Base-by-base conservation (phyloP, 108 stramenopile species). In the Stephanodiscus triporus region DNA sequence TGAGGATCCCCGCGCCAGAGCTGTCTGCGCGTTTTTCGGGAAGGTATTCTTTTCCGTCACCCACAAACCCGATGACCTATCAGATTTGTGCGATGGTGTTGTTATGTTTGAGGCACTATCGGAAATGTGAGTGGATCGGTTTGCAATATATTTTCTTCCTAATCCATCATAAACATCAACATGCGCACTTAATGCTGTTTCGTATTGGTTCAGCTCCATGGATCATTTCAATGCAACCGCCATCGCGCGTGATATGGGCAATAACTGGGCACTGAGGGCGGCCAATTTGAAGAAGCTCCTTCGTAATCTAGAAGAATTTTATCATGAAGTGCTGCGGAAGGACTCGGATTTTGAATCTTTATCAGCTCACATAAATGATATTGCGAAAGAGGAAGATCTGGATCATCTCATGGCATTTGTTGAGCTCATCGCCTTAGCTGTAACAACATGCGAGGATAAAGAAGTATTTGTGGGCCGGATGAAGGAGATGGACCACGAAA, bases 161-260 rank as follows among this genome's bases (percentile, higher is more conserved):
- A 27, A 43, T 8, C 19, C 20, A 54, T 50, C 2, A 49, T 65
- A 48, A 17, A 42, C 32, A 29, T 24, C 23, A 40, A 23, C 0
- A 6, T 58, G 56, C 17, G 7, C 11, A 72, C 37, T n/a, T 27
- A 77, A 55, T 50, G 6, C n/a, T 38, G 30, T 64, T 10, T 10
- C 17, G 1, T 4, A 58, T 57, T 66, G 19, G 6, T 17, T 62
- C 89, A 82, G 89, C 78, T 73, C 91, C 76, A 38, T 65, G 47
- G 86, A 89, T 30, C 79, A 91, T 62, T 95, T 95, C 82, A 91
- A 95, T 80, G 87, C 94, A 17, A 89, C 94, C 26, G 88, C 90
- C 20, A 91, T 95, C 75, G 87, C 88, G 64, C 91, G 90, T 67
- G 86, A 95, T 61, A 69, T 91, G 48, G 90, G 93, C 48, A 84